Evolutionary conservation across 768 basidiomycete species (phyloP).

Genomic region (Suillus brevipes): DNA sequence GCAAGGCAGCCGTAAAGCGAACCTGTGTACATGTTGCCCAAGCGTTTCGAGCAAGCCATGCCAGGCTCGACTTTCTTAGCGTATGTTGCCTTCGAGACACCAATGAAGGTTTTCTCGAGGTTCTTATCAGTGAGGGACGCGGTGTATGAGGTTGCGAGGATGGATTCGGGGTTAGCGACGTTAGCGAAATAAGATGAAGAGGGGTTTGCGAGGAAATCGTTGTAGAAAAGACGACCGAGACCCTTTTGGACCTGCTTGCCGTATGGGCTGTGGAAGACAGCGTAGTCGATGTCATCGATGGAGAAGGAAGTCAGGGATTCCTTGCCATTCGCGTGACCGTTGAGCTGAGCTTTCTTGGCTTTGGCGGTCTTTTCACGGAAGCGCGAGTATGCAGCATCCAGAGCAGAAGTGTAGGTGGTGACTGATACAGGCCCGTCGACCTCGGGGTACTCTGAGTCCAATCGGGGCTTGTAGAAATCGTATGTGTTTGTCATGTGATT

Average conservation of each 20-base stretch:
- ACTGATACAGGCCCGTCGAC: slow-evolving; percentile 98
- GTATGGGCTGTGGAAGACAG: slow-evolving; percentile 96
- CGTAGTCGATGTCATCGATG: slow-evolving; percentile 84
- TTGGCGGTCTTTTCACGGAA: slow-evolving; percentile 82
- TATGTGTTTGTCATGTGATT: slow-evolving; percentile 97
- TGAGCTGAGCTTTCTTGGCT: slow-evolving; percentile 49
- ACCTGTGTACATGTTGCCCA: slow-evolving; percentile 99
- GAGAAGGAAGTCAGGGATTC: slow-evolving; percentile 61
- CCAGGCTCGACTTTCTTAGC: slow-evolving; percentile 72
- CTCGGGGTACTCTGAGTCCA: slow-evolving; percentile 92
- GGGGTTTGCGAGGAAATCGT: slow-evolving; percentile 88
- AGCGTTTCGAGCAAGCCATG: slow-evolving; percentile 85
- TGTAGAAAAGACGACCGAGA: slow-evolving; percentile 86
- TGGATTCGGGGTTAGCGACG: slow-evolving; percentile 67
- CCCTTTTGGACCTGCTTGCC: slow-evolving; percentile 99
- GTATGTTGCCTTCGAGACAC: slow-evolving; percentile 74
- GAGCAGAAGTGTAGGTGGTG: slow-evolving; percentile 90
- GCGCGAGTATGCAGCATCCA: slow-evolving; percentile 84
- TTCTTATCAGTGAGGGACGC: slow-evolving; percentile 90
- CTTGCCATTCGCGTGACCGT: slow-evolving; percentile 35
- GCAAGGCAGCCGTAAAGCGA: slow-evolving; percentile 94
- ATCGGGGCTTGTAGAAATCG: slow-evolving; percentile 99
- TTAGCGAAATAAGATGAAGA: slow-evolving; percentile 65
- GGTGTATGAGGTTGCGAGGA: slow-evolving; percentile 64
- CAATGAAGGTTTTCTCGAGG: slow-evolving; percentile 92